Evolutionary conservation across 306 rosid species (phyloP).

Genomic region (Glycine soja): DNA sequence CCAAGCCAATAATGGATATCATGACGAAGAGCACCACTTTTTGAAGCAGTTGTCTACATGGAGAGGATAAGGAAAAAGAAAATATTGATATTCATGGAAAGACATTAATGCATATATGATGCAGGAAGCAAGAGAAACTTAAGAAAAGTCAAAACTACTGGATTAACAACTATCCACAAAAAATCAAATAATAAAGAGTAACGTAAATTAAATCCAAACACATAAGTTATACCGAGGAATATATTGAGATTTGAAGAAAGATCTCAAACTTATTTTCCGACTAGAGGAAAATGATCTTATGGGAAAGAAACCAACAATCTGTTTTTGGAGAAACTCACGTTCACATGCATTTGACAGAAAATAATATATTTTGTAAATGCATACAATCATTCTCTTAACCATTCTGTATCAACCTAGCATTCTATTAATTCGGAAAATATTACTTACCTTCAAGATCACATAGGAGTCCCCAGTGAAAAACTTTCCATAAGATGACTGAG

Average conservation of each 20-base stretch:
- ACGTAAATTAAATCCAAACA: slow-evolving; percentile 11
- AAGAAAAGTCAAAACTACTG: background rate
- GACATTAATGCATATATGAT: slow-evolving; percentile 5
- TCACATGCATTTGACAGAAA: slow-evolving; percentile 1
- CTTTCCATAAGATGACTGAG: slow-evolving; percentile 75
- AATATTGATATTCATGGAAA: slow-evolving; percentile 25
- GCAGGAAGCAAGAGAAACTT: slow-evolving; percentile 19
- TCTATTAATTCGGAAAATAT: slow-evolving; percentile 21
- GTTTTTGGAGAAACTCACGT: background rate
- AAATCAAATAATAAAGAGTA: slow-evolving; percentile 11
- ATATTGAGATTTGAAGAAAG: slow-evolving; percentile 4
- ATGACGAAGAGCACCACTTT: slow-evolving; percentile 86
- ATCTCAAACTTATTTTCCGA: background rate
- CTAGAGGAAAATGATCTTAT: slow-evolving; percentile 16
- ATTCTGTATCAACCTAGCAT: slow-evolving; percentile 26
- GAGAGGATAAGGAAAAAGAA: slow-evolving; percentile 28
- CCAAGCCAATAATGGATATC: slow-evolving; percentile 99
- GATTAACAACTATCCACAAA: slow-evolving; percentile 24
- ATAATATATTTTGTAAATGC: background rate
- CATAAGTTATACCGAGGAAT: background rate
- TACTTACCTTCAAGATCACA: slow-evolving; percentile 80
- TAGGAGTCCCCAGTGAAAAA: slow-evolving; percentile 94
- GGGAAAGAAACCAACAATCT: slow-evolving; percentile 31
- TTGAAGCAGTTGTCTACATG: slow-evolving; percentile 79
- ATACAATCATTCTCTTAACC: slow-evolving; percentile 13